Evolutionary conservation across 163 green algal species (phyloP), one percentile per base, ranked within the genome.

Genomic region (Coccomyxa subellipsoidea): DNA sequence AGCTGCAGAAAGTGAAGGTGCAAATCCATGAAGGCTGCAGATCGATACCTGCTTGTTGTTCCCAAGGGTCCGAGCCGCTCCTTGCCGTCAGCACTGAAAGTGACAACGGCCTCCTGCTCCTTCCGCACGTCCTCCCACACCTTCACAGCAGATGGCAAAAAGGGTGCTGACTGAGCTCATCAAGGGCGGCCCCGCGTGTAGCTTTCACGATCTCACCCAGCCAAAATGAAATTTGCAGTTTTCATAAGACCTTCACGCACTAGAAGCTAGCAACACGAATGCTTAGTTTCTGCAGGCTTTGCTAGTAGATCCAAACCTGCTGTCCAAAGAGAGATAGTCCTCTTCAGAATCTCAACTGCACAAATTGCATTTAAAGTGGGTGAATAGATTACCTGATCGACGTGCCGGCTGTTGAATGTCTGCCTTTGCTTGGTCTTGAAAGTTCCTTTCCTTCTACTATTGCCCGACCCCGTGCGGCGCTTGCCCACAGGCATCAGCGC

Each of bases 371-470:
- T n/a, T n/a, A n/a, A n/a, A n/a, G n/a, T n/a, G n/a, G n/a, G n/a
- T n/a, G n/a, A n/a, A n/a, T n/a, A n/a, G n/a, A n/a, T n/a, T n/a
- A 87, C 91, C 81, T 97, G 93, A 86, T 97, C 93, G 31, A 97
- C 90, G 71, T 97, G 93, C 21, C 93, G 82, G 39, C 66, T 79
- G 9, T 70, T 34, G 54, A 91, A 91, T 23, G 78, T 82, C 34
- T 82, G 85, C 36, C 86, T 78, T 38, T 84, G 82, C 53, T 82
- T 84, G 38, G 70, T 83, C 69, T 86, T 91, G 53, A n/a, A 77
- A 12, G 66, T 73, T 18, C n/a, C 32, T 39, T 39, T 77, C 21
- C 70, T 38, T 34, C 34, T 38, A 9, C 70, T 77, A 31, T 77
- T 77, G 18, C 70, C 70, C 32, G 70, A 73, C 10, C 66, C 66